Conservation (phyloP, 139 green algal genomes). For the Deuterostichococcus epilithicus region DNA sequence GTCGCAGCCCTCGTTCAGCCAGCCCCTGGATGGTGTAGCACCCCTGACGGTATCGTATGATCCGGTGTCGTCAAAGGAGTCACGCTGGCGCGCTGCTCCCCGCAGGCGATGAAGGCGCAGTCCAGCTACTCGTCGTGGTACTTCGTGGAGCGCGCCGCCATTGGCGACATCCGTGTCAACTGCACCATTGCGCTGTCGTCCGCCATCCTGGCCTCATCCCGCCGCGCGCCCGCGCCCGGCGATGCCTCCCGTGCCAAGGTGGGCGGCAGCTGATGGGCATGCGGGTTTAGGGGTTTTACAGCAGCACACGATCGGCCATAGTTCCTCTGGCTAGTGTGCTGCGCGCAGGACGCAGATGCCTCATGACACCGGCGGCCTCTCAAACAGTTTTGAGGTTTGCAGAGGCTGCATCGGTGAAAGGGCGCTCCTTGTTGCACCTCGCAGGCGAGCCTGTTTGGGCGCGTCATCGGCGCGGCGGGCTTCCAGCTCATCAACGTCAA, state of each 20-base stretch:
- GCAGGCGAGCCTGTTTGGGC: constrained; percentile 31
- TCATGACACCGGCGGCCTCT: no score
- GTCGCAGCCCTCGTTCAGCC: no score
- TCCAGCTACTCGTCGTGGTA: constrained; percentile 64
- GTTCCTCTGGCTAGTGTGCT: no score
- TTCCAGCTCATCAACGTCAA: constrained; percentile 88
- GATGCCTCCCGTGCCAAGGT: not conserved
- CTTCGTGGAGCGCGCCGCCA: constrained; percentile 62
- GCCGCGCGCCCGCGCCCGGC: not conserved
- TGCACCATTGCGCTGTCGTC: constrained; percentile 75
- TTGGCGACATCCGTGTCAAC: constrained; percentile 62
- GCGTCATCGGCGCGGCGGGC: constrained; percentile 58
- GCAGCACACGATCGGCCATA: no score
- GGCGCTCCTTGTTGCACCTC: no score
- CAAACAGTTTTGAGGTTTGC: no score
- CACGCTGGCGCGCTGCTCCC: no score
- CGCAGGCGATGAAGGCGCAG: constrained; percentile 66
- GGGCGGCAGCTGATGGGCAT: not conserved
- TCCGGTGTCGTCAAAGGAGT: constrained; percentile 60
- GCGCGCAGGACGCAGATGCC: no score
- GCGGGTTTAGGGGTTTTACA: no score
- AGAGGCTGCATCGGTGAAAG: no score
- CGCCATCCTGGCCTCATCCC: constrained; percentile 35
- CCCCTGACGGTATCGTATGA: constrained; percentile 22
- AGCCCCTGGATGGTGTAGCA: no score